Conservation (phyloP, 495 filamentous ascomycete genomes). For the Hypoxylon perforatum region DNA sequence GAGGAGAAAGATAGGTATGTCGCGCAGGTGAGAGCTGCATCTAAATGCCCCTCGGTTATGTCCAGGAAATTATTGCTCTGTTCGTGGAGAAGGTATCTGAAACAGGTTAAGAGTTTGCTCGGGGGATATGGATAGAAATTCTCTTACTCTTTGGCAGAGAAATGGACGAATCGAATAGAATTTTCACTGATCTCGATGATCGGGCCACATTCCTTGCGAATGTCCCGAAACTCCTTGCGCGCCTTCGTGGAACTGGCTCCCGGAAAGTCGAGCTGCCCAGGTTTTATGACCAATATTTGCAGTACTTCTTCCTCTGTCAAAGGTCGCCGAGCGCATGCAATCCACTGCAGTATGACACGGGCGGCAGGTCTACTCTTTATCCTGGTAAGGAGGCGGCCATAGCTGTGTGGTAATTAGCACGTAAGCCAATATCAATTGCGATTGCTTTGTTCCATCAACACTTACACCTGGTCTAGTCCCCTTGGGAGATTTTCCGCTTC, state of each 20-base stretch:
- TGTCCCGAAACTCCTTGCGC: slow-evolving; percentile 24
- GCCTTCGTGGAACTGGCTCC: slow-evolving; percentile 16
- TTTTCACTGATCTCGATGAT: slow-evolving; percentile 23
- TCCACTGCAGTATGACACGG: slow-evolving; percentile 26
- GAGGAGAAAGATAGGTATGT: slow-evolving; percentile 25
- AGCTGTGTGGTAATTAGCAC: slow-evolving; percentile 9
- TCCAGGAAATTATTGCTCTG: slow-evolving; percentile 21
- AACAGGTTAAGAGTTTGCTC: not conserved
- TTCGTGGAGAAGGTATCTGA: slow-evolving; percentile 33
- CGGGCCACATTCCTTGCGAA: slow-evolving; percentile 22
- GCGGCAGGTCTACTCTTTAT: slow-evolving; percentile 6
- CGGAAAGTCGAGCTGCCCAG: slow-evolving; percentile 5
- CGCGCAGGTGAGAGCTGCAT: slow-evolving; percentile 16
- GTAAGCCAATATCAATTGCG: not conserved
- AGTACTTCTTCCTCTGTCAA: slow-evolving; percentile 30
- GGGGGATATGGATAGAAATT: not conserved
- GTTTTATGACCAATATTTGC: slow-evolving; percentile 24
- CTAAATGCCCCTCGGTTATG: slow-evolving; percentile 8
- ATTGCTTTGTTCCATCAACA: not conserved
- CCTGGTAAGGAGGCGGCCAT: slow-evolving; percentile 26
- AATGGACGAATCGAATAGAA: slow-evolving; percentile 26
- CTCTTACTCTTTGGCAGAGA: slow-evolving; percentile 30
- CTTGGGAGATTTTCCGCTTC: slow-evolving; percentile 25
- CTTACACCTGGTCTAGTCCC: slow-evolving; percentile 29
- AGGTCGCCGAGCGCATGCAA: slow-evolving; percentile 27